Evolutionary conservation across 1,139 yeast species (phyloP), one percentile per base, ranked within the genome.

Genomic region (Yamadazyma sp.): DNA sequence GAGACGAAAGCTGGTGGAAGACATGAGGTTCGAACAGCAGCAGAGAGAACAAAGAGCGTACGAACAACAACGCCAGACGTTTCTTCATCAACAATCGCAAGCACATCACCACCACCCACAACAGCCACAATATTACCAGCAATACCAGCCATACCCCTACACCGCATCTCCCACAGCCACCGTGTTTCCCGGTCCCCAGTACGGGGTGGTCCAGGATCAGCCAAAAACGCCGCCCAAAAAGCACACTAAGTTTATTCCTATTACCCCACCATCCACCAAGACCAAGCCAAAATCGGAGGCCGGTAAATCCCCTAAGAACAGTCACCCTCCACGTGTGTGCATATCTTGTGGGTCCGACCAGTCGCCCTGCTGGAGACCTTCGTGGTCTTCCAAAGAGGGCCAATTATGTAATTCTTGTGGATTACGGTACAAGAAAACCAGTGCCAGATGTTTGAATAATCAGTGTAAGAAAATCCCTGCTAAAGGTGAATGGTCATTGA

Each of bases 351-450:
- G 91, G 10, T 81, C 94, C 1, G 87, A 83, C 47, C 95, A 86
- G 52, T 87, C 96, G 10, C 98, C 98, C 9, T 92, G 98, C 62
- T 92, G 98, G 98, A 79, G 98, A 58, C 98, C 98, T 2, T 84
- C 95, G 6, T 92, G 98, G 98, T 82, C 94, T 3, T 68, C 74
- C 34, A 76, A 81, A 53, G 88, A 85, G 45, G 98, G 97, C 12
- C 98, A 91, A 64, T 74, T 92, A 53, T 92, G 98, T 69, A 92
- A 92, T 60, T 87, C 96, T 1, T 92, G 98, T 66, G 98, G 98
- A 1, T 72, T 92, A 53, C 74, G 98, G 49, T 92, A 87, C 66
- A 89, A 92, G 62, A 92, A 92, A 66, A 91, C 98, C 1, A 86
- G 87, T 28, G 95, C 96, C 3, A 75, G 97, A 54, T 92, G 98